phyloP scores from a whole-genome alignment of 768 basidiomycete species.

The Tricholoma saponaceum region DNA sequence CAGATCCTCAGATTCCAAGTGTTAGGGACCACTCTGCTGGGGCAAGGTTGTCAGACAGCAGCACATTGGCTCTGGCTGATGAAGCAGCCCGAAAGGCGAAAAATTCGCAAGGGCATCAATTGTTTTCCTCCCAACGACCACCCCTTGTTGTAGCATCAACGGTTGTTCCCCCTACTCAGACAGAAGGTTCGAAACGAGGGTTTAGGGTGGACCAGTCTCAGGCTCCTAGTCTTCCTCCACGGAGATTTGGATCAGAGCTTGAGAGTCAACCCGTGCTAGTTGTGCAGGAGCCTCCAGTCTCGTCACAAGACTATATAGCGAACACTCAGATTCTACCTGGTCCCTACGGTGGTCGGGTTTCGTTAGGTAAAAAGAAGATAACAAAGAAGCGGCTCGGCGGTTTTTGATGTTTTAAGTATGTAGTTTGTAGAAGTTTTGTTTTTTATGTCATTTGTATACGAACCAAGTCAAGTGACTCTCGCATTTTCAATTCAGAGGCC shows the following conservation, averaged over 20 bases:
- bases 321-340: constrained; percentile 76
- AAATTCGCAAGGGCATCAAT: neutral
- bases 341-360: constrained; percentile 60
- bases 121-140: constrained; percentile 23
- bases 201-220: constrained; percentile 12
- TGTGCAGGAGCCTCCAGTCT: constrained; percentile 1
- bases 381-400: constrained; percentile 71
- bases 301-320: constrained; percentile 41
- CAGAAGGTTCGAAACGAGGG: constrained; percentile 6
- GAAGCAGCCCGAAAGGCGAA: neutral
- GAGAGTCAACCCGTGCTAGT: neutral
- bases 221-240: constrained; percentile 6
- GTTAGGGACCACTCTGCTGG: constrained; percentile 55
- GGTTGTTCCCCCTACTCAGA: constrained; percentile 15
- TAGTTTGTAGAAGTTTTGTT: too few relatives aligned
- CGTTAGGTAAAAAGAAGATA: constrained; percentile 47
- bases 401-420: constrained; percentile 52
- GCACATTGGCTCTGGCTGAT: neutral
- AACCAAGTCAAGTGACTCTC: constrained; percentile 28
- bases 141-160: constrained; percentile 35
- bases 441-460: too few relatives aligned
- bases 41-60: constrained; percentile 9
- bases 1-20: constrained; percentile 43
- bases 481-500: constrained; percentile 16
- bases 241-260: neutral